These are phyloP conservation scores for Populus alba DNA, from an alignment of 345 rosid species.

Conservation along the genomic window DNA sequence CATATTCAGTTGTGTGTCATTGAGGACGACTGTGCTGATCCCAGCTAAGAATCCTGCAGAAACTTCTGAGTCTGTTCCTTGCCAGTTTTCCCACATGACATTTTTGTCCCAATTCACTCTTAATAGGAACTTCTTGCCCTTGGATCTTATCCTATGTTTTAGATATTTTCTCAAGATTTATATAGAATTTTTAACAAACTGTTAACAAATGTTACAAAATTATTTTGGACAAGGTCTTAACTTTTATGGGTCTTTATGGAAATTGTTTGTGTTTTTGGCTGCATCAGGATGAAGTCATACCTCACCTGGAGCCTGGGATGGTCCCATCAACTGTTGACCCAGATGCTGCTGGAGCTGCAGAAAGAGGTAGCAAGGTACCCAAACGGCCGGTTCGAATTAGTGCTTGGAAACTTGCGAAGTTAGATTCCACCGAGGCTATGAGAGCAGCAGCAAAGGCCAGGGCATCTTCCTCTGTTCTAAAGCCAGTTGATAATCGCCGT, in stretches of 20 bases:
- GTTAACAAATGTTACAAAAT: background rate
- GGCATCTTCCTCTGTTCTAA: slow-evolving; percentile 88
- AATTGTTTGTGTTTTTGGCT: slow-evolving; percentile 6
- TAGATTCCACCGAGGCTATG: slow-evolving; percentile 75
- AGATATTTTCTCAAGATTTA: background rate
- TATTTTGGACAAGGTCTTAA: background rate
- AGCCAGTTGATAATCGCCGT: slow-evolving; percentile 63
- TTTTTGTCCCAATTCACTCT: background rate
- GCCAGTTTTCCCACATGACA: background rate
- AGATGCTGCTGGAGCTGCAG: slow-evolving; percentile 69
- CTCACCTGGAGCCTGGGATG: slow-evolving; percentile 96
- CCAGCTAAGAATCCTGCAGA: background rate
- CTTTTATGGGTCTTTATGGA: background rate
- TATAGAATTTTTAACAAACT: background rate
- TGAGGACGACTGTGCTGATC: background rate
- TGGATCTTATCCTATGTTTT: background rate
- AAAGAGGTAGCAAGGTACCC: slow-evolving; percentile 60
- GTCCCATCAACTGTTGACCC: slow-evolving; percentile 95
- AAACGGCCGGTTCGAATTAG: slow-evolving; percentile 73
- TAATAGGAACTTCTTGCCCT: background rate
- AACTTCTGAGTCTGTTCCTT: background rate
- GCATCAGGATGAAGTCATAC: slow-evolving; percentile 86
- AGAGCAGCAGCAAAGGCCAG: slow-evolving; percentile 96
- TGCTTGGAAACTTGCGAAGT: slow-evolving; percentile 91
- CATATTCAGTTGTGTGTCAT: background rate